Evolutionary conservation across 805 yeast genomes (phyloP).

Genomic region (Brettanomyces nanus): DNA sequence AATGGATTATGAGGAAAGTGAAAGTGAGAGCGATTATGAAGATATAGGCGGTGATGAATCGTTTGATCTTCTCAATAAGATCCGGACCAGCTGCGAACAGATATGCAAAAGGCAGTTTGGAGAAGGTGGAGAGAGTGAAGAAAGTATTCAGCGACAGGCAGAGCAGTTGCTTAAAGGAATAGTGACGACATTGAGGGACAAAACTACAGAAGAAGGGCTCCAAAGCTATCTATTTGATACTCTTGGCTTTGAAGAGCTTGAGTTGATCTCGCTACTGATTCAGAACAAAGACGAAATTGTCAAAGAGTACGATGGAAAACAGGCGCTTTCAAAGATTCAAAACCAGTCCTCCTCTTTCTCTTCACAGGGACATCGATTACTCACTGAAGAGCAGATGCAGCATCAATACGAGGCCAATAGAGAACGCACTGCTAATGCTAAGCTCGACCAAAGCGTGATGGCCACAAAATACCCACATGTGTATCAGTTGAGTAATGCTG

Average conservation of each 20-base stretch:
- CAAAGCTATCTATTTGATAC: conserved; percentile 73
- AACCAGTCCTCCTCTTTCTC: conserved; percentile 1
- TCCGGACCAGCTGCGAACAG: conserved; percentile 19
- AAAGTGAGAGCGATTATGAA: conserved; percentile 2
- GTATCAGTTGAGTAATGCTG: conserved; percentile 59
- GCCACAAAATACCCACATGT: conserved; percentile 76
- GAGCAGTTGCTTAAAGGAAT: conserved; percentile 21
- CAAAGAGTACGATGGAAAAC: conserved; percentile 11
- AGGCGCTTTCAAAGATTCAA: background rate
- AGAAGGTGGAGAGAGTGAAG: conserved; percentile 14
- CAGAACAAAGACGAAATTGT: conserved; percentile 33
- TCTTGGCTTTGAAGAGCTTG: conserved; percentile 81
- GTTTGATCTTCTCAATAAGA: conserved; percentile 11
- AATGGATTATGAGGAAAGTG: conserved; percentile 10
- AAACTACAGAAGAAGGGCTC: conserved; percentile 44
- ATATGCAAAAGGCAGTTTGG: conserved; percentile 20
- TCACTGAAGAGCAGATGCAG: conserved; percentile 49
- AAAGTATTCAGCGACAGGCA: conserved; percentile 1
- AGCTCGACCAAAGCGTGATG: conserved; percentile 37
- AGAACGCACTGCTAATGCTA: conserved; percentile 38
- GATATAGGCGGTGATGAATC: conserved; percentile 5
- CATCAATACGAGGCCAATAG: conserved; percentile 45
- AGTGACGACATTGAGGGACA: conserved; percentile 26
- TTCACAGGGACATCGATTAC: conserved; percentile 24
- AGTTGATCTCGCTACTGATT: conserved; percentile 58